Conservation (phyloP, 2,329 filamentous ascomycete species). For the Penicillium sp. region DNA sequence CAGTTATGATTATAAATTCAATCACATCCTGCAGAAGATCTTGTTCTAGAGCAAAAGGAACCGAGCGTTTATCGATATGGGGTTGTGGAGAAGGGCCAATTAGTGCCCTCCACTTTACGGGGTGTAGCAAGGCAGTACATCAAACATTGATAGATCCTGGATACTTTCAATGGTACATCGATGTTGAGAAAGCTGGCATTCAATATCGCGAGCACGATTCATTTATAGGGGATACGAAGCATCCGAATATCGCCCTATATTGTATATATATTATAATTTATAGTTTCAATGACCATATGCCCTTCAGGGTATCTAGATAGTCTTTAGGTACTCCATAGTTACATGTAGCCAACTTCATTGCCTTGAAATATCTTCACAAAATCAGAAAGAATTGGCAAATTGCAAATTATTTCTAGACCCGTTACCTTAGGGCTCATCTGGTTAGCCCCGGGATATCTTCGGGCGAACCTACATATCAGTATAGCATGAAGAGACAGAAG, state of each 20-base stretch:
- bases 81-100: slow-evolving; percentile 3
- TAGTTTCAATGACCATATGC: neutral
- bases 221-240: neutral
- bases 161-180: too few relatives aligned
- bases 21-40: neutral
- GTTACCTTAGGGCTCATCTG: neutral
- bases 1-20: neutral
- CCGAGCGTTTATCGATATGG: neutral
- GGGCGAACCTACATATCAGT: neutral
- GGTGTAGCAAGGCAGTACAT: neutral
- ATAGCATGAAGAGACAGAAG: too few relatives aligned
- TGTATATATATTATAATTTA: neutral
- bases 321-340: too few relatives aligned
- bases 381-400: neutral
- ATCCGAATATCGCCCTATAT: neutral
- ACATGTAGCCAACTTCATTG: neutral
- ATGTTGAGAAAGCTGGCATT: too few relatives aligned
- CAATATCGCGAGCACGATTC: neutral
- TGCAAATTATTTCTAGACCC: neutral
- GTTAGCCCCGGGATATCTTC: slow-evolving; percentile 9
- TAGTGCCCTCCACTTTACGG: neutral
- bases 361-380: neutral
- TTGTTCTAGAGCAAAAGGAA: slow-evolving; percentile 1
- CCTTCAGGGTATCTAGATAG: neutral
- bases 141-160: neutral